A percentile compares a stretch with the other conserved stretches of the same genome.
Evolutionary conservation across 805 yeast genomes (phyloP).

Genomic region (Schwanniomyces polymorphus): DNA sequence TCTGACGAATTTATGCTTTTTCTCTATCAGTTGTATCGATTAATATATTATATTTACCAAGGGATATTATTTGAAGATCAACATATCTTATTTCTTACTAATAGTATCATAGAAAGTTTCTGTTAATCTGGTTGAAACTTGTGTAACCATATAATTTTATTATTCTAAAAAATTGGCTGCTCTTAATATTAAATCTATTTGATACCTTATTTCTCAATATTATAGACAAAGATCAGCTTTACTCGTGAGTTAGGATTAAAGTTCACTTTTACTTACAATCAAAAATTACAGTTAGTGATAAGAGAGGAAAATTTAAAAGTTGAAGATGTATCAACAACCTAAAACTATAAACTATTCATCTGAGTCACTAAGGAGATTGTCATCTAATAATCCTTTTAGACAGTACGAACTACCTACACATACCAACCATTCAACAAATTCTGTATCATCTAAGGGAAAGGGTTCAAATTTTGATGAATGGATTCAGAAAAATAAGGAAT

Average conservation of each 20-base stretch:
- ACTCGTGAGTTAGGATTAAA: too few species aligned
- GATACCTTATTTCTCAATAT: too few species aligned
- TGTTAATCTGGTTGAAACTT: not conserved
- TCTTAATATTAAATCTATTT: too few species aligned
- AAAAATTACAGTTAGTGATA: not conserved
- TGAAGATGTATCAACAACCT: slow-evolving; percentile 45
- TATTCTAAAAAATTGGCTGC: not conserved
- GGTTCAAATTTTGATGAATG: slow-evolving; percentile 52
- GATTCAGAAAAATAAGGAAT: slow-evolving; percentile 49
- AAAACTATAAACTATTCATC: slow-evolving; percentile 32
- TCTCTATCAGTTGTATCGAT: not conserved
- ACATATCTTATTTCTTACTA: not conserved
- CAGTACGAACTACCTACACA: slow-evolving; percentile 17
- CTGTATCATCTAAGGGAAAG: slow-evolving; percentile 20
- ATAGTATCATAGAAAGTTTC: not conserved
- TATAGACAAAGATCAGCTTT: too few species aligned
- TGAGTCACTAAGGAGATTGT: slow-evolving; percentile 45
- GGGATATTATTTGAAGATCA: not conserved
- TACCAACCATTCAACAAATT: slow-evolving; percentile 7
- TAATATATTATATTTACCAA: not conserved
- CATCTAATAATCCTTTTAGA: slow-evolving; percentile 76
- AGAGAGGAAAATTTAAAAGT: not conserved
- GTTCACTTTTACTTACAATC: too few species aligned
- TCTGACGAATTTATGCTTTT: not conserved
- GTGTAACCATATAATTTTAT: not conserved